Percentiles rank a stretch among this genome's conserved stretches.
Evolutionary conservation across 768 basidiomycete species (phyloP).

Genomic region (Psilocybe azurescens): DNA sequence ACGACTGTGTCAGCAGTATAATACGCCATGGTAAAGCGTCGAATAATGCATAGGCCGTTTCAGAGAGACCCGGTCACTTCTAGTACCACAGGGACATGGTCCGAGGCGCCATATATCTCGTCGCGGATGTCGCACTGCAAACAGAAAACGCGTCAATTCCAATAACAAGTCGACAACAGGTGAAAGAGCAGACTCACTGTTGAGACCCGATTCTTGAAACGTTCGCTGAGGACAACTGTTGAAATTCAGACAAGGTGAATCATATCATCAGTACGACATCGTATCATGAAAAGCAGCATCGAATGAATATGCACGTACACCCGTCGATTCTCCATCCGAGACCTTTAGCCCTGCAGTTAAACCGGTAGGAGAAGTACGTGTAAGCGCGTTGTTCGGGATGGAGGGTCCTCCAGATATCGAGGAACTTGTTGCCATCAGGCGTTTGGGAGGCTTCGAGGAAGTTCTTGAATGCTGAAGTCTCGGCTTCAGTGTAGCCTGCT

Average conservation of each 20-base stretch:
- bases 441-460: slow-evolving; percentile 61
- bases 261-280: not conserved
- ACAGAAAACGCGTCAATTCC: not conserved
- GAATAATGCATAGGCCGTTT: not conserved
- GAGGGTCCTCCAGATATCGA: slow-evolving; percentile 80
- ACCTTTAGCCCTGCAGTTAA: slow-evolving; percentile 79
- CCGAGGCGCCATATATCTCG: slow-evolving; percentile 88
- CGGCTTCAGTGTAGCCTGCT: slow-evolving; percentile 82
- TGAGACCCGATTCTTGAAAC: slow-evolving; percentile 66
- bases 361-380: slow-evolving; percentile 86
- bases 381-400: slow-evolving; percentile 77
- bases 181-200: slow-evolving; percentile 38
- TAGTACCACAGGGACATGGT: slow-evolving; percentile 78
- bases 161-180: not conserved
- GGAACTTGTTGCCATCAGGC: slow-evolving; percentile 52
- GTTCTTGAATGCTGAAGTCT: slow-evolving; percentile 75
- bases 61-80: slow-evolving; percentile 63
- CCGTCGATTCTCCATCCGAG: slow-evolving; percentile 90
- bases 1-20: too few relatives aligned
- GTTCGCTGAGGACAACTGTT: slow-evolving; percentile 77
- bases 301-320: slow-evolving; percentile 50
- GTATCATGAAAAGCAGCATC: not conserved
- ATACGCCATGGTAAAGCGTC: too few relatives aligned
- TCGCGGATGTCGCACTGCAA: slow-evolving; percentile 79
- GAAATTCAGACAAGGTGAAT: slow-evolving; percentile 1